These are phyloP conservation scores for Mortierella sp. DNA, from an alignment of 371 early-diverging fungal species.

Conservation along the genomic window DNA sequence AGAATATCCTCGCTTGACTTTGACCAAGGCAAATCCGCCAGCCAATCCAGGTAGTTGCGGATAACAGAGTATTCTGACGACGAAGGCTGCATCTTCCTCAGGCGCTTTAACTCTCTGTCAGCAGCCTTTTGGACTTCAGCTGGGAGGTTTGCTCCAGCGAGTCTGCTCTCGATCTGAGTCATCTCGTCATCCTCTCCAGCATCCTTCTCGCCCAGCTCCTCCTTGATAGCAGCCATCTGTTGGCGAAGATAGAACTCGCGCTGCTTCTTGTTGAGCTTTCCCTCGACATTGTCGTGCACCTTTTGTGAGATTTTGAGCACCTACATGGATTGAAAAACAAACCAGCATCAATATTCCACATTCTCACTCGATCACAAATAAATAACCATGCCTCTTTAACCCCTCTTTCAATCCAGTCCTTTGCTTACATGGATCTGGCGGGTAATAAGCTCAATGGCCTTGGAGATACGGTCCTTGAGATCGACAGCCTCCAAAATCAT, in stretches of 20 bases:
- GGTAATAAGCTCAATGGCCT: constrained; percentile 75
- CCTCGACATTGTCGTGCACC: constrained; percentile 84
- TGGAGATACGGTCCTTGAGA: constrained; percentile 70
- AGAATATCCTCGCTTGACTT: constrained; percentile 70
- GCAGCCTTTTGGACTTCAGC: constrained; percentile 76
- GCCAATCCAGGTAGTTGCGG: constrained; percentile 81
- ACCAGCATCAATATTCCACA: not conserved
- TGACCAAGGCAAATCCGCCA: constrained; percentile 87
- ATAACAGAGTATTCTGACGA: constrained; percentile 87
- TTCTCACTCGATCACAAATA: not conserved
- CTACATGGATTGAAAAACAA: constrained; percentile 39
- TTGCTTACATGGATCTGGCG: constrained; percentile 81
- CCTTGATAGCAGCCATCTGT: constrained; percentile 88
- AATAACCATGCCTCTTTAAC: not conserved
- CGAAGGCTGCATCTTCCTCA: constrained; percentile 80
- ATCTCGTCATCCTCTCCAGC: constrained; percentile 78
- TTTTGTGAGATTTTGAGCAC: constrained; percentile 85
- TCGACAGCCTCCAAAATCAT: constrained; percentile 70
- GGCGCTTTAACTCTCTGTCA: constrained; percentile 78
- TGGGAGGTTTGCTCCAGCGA: constrained; percentile 76
- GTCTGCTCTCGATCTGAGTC: constrained; percentile 60
- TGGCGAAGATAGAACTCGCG: constrained; percentile 88
- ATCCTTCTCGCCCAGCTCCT: constrained; percentile 80
- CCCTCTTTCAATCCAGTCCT: not conserved
- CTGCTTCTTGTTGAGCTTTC: constrained; percentile 83